Base-by-base conservation (phyloP, 306 rosid species). In the Ceratonia siliqua region DNA sequence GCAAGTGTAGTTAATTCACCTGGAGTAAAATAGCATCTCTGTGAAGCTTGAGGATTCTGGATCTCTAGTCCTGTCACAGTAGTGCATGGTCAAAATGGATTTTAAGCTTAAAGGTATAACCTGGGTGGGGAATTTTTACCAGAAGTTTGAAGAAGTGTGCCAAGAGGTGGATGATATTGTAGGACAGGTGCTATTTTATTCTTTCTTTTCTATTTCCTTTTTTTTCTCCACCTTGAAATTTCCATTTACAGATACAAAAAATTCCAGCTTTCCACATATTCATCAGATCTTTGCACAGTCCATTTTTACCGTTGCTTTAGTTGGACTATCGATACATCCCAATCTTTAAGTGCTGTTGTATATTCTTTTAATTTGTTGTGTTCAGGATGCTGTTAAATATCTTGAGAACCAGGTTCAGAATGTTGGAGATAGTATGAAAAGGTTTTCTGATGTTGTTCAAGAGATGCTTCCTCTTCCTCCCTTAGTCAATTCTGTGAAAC, bases 101-200 rank as follows among this genome's bases (percentile, higher is more conserved):
- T 85, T 85, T 38, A 87, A 76, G 71, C 62, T 66, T 83, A 77
- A 83, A 58, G 80, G 38, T 74, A 80, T 82, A 58, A 78, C 78
- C 24, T 94, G 96, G 98, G 85, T 87, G 75, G 94, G 90, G 66
- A 82, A 86, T 79, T 67, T 94, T 70, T 94, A 62, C 83, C 91
- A 89, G 77, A 94, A 88, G 76, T 78, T 94, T 76, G 98, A 94
- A 94, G 85, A 85, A 57, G 91, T 82, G 62, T 84, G 97, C 78
- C 93, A 87, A 18, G 98, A 90, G 79, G 96, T 88, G 68, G 93
- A 89, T 81, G 88, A 77, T 67, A 78, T 86, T 65, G 91, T 88
- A 30, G 78, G 74, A 56, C 86, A 91, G 96, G 98, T 94, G 67
- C 9, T 64, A 10, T 41, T 64, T 81, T 61, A 69, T 61, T 71